These are phyloP conservation scores for Sordariomycetes sp. DNA, from an alignment of 2,329 filamentous ascomycete genomes.

Conservation along the genomic window DNA sequence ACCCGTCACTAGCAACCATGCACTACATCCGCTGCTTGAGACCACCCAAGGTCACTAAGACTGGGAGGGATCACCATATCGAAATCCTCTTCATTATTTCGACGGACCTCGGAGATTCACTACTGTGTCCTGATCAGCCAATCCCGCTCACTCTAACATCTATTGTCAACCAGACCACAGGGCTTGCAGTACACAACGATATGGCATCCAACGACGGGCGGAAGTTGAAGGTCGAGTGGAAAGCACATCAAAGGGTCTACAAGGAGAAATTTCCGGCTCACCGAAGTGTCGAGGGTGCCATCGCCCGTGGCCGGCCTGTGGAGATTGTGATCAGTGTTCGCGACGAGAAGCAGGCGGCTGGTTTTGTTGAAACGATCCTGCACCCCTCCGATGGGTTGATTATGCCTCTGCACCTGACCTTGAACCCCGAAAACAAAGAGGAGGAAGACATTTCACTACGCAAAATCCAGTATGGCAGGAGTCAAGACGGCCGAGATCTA, in stretches of 20 bases:
- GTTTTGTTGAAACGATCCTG: constrained; percentile 1
- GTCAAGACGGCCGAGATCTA: constrained; percentile 15
- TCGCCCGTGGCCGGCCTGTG: constrained; percentile 9
- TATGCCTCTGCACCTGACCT: constrained; percentile 30
- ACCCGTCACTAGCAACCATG: too few species aligned
- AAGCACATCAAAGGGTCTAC: constrained; percentile 27
- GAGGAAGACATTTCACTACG: constrained; percentile 15
- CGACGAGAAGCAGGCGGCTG: neutral
- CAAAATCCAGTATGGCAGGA: constrained; percentile 16
- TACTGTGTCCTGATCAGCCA: constrained; percentile 34
- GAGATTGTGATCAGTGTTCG: constrained; percentile 5
- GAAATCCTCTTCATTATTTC: constrained; percentile 44
- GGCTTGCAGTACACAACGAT: constrained; percentile 4
- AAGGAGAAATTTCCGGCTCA: constrained; percentile 21
- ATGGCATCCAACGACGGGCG: too few species aligned
- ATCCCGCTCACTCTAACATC: constrained; percentile 31
- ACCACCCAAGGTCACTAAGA: constrained; percentile 27
- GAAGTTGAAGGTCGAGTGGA: too few species aligned
- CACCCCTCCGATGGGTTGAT: constrained; percentile 22
- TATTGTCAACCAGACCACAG: constrained; percentile 12
- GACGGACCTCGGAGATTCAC: constrained; percentile 48
- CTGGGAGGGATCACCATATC: constrained; percentile 17
- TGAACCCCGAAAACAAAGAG: constrained; percentile 19
- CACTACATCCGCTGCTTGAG: constrained; percentile 49
- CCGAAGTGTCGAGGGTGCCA: constrained; percentile 6